phyloP scores from a whole-genome alignment of 202 grass and related monocot species.

The Thinopyrum obtusiflorum region DNA sequence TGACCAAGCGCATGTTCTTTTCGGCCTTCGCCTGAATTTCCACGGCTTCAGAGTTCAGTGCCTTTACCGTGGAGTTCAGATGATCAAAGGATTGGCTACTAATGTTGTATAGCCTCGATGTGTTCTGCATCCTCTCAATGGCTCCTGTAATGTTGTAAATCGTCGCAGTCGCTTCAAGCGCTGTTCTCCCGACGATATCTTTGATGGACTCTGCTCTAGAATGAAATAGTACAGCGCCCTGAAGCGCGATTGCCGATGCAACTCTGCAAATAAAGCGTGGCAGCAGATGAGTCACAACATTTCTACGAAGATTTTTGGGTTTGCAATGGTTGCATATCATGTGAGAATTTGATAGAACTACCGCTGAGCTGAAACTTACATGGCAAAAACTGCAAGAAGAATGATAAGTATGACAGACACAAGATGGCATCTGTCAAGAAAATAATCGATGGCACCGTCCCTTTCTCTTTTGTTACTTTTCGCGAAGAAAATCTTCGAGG shows the following conservation, averaged over 20 bases:
- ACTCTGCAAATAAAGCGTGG: conserved; percentile 38
- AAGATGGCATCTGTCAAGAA: conserved; percentile 38
- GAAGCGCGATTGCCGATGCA: conserved; percentile 46
- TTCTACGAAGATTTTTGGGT: background rate
- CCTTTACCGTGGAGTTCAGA: conserved; percentile 62
- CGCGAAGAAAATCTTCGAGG: conserved; percentile 45
- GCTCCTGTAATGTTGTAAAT: conserved; percentile 78
- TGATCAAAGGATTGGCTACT: conserved; percentile 47
- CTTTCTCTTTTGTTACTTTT: conserved; percentile 36
- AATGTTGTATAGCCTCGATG: conserved; percentile 44
- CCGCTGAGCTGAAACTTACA: conserved; percentile 54
- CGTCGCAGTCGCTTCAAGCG: conserved; percentile 54
- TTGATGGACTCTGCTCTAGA: conserved; percentile 62
- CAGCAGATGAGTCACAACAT: background rate
- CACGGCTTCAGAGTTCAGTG: conserved; percentile 58
- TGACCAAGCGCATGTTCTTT: conserved; percentile 64
- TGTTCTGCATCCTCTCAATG: conserved; percentile 60
- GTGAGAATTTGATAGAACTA: background rate
- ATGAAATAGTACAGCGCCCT: conserved; percentile 53
- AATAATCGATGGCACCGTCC: conserved; percentile 28
- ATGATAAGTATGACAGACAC: conserved; percentile 47
- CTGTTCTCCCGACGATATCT: conserved; percentile 53
- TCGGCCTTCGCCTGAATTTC: conserved; percentile 64
- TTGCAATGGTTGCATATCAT: background rate
- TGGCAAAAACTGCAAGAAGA: conserved; percentile 55